Conservation (phyloP, 345 rosid species). For the Eucalyptus marginata region DNA sequence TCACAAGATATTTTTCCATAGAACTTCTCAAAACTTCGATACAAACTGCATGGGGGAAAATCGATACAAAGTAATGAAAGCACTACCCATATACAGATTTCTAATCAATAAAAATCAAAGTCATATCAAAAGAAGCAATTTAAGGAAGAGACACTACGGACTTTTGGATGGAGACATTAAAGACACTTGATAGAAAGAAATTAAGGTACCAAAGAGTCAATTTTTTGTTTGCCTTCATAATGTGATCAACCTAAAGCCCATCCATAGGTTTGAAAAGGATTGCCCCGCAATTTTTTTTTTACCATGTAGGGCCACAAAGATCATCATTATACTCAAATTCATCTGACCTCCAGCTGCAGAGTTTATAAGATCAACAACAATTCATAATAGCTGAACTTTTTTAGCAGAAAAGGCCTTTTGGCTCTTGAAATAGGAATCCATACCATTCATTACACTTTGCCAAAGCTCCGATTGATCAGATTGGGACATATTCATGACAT, state of each 20-base stretch:
- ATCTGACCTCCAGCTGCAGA: not conserved
- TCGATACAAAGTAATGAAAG: not conserved
- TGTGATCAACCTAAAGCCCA: not conserved
- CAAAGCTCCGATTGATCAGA: constrained; percentile 88
- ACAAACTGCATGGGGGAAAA: not conserved
- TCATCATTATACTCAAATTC: not conserved
- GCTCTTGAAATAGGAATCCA: not conserved
- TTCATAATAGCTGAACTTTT: not conserved
- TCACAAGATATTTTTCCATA: not conserved
- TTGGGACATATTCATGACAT: constrained; percentile 91
- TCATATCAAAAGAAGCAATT: not conserved
- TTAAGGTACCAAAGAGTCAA: not conserved
- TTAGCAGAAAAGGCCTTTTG: not conserved
- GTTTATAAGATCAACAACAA: not conserved
- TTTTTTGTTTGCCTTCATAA: not conserved
- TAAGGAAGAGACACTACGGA: not conserved
- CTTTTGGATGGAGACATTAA: not conserved
- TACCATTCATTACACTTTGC: constrained; percentile 75
- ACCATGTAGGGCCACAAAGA: not conserved
- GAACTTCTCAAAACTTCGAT: not conserved
- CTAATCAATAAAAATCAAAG: not conserved
- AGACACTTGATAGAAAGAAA: not conserved
- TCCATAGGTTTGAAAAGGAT: not conserved
- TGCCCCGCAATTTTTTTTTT: not conserved
- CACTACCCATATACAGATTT: not conserved